Evolutionary conservation across 192 early-diverging fungal species (phyloP).

Genomic region (Backusella liffmaniae): DNA sequence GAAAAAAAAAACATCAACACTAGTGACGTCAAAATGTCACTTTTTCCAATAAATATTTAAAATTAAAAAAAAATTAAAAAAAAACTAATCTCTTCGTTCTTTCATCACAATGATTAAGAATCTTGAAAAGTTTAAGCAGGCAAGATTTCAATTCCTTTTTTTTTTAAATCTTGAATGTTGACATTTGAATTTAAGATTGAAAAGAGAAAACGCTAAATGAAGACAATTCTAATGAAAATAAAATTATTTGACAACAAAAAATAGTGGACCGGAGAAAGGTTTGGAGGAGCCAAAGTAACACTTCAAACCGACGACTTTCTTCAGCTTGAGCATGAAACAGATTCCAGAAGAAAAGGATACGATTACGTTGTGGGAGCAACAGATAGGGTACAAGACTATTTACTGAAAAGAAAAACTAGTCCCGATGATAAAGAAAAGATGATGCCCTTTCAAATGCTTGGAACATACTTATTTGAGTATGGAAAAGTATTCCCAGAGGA

Average conservation of each 20-base stretch:
- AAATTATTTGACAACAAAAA: background rate
- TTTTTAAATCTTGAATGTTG: background rate
- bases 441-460: conserved; percentile 64
- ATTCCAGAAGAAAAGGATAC: conserved; percentile 59
- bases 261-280: conserved; percentile 76
- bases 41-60: background rate
- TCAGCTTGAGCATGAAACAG: conserved; percentile 73
- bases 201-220: background rate
- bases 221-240: background rate
- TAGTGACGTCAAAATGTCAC: background rate
- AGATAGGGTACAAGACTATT: conserved; percentile 38
- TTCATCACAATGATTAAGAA: conserved; percentile 52
- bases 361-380: conserved; percentile 62
- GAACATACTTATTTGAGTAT: conserved; percentile 58
- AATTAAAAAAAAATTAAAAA: background rate
- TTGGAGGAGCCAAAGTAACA: conserved; percentile 69
- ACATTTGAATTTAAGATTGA: background rate
- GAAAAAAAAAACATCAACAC: background rate
- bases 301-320: conserved; percentile 85
- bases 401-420: conserved; percentile 68
- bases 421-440: conserved; percentile 60
- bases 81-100: background rate
- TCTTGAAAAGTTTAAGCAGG: conserved; percentile 67
- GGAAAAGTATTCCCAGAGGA: conserved; percentile 48
- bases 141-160: conserved; percentile 21